A percentile compares a stretch with the other conserved stretches of the same genome.
Conservation (phyloP, 371 early-diverging fungal genomes). For the Saksenaea oblongispora region DNA sequence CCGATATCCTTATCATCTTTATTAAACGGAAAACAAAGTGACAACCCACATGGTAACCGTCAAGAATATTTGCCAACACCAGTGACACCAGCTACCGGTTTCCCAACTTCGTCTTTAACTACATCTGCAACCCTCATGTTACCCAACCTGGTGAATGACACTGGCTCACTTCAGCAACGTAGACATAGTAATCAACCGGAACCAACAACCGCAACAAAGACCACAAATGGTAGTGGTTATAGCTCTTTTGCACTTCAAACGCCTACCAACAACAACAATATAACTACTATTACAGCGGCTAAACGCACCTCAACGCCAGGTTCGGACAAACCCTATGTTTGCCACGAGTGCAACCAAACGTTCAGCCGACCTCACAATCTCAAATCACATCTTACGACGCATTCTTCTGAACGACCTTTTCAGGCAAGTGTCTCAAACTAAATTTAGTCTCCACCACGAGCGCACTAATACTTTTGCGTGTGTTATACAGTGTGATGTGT, state of each 20-base stretch:
- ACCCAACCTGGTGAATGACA: not conserved
- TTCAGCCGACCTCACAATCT: slow-evolving; percentile 52
- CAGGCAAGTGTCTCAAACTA: slow-evolving; percentile 29
- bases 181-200: not conserved
- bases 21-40: not conserved
- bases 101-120: slow-evolving; percentile 8
- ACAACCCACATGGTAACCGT: not conserved
- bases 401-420: slow-evolving; percentile 46
- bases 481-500: slow-evolving; percentile 37
- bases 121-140: not conserved
- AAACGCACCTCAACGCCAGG: slow-evolving; percentile 2
- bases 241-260: not conserved
- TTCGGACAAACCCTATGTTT: slow-evolving; percentile 27
- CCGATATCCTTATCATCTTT: not conserved
- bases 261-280: not conserved
- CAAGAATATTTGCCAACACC: slow-evolving; percentile 23
- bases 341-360: slow-evolving; percentile 40
- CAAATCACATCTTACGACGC: slow-evolving; percentile 49
- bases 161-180: not conserved
- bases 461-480: slow-evolving; percentile 5
- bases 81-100: slow-evolving; percentile 21
- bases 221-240: slow-evolving; percentile 6
- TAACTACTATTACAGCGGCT: slow-evolving; percentile 1
- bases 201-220: not conserved
- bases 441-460: slow-evolving; percentile 3